Percentiles rank a stretch among this genome's conserved stretches.
Conservation (phyloP, 306 rosid species). For the Cicer cuneatum region DNA sequence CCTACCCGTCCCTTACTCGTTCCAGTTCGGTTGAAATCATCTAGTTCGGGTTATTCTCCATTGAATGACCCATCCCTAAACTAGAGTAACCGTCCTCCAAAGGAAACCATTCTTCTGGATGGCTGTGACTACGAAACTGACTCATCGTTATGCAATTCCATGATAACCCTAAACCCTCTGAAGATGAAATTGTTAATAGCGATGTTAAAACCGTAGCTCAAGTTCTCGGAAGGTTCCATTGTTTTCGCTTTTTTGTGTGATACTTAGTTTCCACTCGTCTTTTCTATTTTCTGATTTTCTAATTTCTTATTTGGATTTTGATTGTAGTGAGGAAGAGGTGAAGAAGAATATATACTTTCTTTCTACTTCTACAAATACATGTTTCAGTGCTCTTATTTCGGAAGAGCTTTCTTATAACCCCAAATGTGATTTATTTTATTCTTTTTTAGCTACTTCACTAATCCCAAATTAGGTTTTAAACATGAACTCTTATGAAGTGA, state of each 20-base stretch:
- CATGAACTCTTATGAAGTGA: too few species aligned
- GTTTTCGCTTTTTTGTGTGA: neutral
- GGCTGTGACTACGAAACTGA: conserved; percentile 97
- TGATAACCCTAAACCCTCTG: conserved; percentile 69
- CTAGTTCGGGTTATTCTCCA: conserved; percentile 82
- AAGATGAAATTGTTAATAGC: conserved; percentile 73
- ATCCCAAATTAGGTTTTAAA: conserved; percentile 3
- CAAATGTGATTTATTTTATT: conserved; percentile 56
- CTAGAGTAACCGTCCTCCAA: conserved; percentile 93
- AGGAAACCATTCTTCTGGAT: conserved; percentile 85
- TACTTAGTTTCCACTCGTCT: neutral
- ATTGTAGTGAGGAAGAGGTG: conserved; percentile 85
- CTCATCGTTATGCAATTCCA: conserved; percentile 85
- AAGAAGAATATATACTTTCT: conserved; percentile 91
- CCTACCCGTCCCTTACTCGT: conserved; percentile 39
- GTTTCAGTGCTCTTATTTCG: conserved; percentile 86
- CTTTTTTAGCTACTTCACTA: conserved; percentile 4
- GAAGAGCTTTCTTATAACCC: conserved; percentile 84
- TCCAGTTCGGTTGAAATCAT: conserved; percentile 56
- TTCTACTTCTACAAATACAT: conserved; percentile 67
- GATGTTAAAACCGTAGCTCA: conserved; percentile 83
- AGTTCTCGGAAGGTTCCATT: conserved; percentile 71
- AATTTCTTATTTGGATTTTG: neutral
- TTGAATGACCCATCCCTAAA: conserved; percentile 81
- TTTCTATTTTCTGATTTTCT: neutral